Evolutionary conservation across 1,284 basidiomycete species (phyloP).

Genomic region (Moesziomyces sp.): DNA sequence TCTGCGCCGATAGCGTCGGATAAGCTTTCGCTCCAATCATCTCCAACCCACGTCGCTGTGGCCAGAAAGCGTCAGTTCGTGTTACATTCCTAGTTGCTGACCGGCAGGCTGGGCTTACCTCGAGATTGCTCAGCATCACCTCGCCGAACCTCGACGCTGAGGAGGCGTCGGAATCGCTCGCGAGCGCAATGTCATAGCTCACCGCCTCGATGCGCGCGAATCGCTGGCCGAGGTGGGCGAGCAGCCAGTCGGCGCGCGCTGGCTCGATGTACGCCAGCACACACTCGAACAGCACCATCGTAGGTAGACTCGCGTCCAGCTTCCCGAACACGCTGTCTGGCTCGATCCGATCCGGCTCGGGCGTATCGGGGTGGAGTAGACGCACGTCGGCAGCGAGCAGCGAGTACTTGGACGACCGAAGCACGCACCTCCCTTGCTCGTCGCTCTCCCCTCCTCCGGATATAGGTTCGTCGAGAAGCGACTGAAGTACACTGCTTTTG

Average conservation of each 20-base stretch:
- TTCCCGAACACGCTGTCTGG: conserved; percentile 17
- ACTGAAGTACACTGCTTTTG: conserved; percentile 74
- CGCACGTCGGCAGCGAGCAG: conserved; percentile 41
- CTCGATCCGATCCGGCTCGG: conserved; percentile 6
- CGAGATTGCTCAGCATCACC: conserved; percentile 66
- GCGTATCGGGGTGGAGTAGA: conserved; percentile 16
- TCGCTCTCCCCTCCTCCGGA: neutral
- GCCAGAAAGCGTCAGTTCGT: neutral
- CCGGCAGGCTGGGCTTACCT: conserved; percentile 21
- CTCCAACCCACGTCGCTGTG: conserved; percentile 47
- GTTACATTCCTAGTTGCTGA: neutral
- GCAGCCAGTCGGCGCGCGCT: conserved; percentile 34
- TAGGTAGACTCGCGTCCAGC: conserved; percentile 40
- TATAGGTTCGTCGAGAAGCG: conserved; percentile 4
- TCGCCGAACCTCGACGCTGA: conserved; percentile 51
- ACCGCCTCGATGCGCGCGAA: conserved; percentile 33
- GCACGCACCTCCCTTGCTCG: neutral
- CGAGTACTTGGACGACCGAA: conserved; percentile 25
- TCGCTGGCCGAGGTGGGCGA: conserved; percentile 26
- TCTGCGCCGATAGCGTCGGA: conserved; percentile 48
- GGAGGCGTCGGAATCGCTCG: conserved; percentile 31
- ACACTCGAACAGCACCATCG: conserved; percentile 65
- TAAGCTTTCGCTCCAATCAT: conserved; percentile 59
- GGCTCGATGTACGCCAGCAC: conserved; percentile 62
- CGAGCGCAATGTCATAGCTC: conserved; percentile 64